Conservation (phyloP, 805 yeast species). For the Grigorovia transvaalensis region DNA sequence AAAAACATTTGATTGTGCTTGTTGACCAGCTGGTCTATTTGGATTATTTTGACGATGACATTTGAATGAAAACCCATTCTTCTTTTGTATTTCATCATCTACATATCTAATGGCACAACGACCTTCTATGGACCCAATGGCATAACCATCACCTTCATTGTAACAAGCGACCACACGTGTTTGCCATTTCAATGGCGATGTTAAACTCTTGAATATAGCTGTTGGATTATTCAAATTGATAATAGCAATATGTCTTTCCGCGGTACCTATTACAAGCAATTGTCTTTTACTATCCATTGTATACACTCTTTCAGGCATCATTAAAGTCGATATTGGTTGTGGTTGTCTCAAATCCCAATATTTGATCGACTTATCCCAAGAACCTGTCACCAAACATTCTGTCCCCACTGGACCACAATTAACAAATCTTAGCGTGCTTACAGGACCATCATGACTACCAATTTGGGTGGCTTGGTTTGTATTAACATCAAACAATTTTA, state of each 20-base stretch:
- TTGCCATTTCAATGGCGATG: slow-evolving; percentile 82
- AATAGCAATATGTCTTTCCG: slow-evolving; percentile 71
- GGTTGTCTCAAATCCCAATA: slow-evolving; percentile 92
- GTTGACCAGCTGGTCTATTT: slow-evolving; percentile 39
- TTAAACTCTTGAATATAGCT: slow-evolving; percentile 58
- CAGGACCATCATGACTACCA: slow-evolving; percentile 79
- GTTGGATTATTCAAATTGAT: slow-evolving; percentile 79
- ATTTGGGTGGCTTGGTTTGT: slow-evolving; percentile 75
- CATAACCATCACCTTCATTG: slow-evolving; percentile 88
- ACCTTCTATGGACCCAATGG: slow-evolving; percentile 89
- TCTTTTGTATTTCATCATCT: slow-evolving; percentile 66
- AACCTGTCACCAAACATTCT: slow-evolving; percentile 73
- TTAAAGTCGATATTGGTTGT: slow-evolving; percentile 69
- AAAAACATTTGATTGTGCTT: slow-evolving; percentile 56
- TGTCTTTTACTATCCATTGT: slow-evolving; percentile 77
- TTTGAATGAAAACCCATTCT: slow-evolving; percentile 77
- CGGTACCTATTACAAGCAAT: slow-evolving; percentile 85
- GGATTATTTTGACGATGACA: slow-evolving; percentile 66
- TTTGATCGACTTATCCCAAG: slow-evolving; percentile 91
- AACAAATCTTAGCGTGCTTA: slow-evolving; percentile 62
- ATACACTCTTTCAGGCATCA: slow-evolving; percentile 84
- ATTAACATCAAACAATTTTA: slow-evolving; percentile 70
- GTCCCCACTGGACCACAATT: slow-evolving; percentile 78
- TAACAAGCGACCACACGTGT: slow-evolving; percentile 75
- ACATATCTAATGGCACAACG: slow-evolving; percentile 91